A percentile compares a stretch with the other conserved stretches of the same genome.
phyloP scores from a whole-genome alignment of 768 basidiomycete species.

The Hydnomerulius pinastri region DNA sequence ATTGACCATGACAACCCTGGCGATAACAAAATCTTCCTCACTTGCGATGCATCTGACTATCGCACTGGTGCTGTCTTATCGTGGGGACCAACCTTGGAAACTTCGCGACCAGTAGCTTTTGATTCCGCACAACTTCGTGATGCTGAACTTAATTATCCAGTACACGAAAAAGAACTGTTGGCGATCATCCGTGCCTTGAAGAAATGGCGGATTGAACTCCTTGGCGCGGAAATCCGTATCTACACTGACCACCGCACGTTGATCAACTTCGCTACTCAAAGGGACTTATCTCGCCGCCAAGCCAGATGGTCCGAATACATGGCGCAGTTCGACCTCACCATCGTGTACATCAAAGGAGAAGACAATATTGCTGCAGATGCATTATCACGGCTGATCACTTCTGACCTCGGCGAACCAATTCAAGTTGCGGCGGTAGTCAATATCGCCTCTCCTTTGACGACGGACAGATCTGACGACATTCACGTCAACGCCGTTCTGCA shows the following conservation, averaged over 20 bases:
- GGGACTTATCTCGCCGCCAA: constrained; percentile 10
- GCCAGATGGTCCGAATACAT: constrained; percentile 43
- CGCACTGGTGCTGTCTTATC: constrained; percentile 1
- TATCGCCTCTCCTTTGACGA: too few species aligned
- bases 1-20: constrained; percentile 33
- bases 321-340: constrained; percentile 32
- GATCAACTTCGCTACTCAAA: constrained; percentile 1
- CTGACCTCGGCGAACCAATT: too few species aligned
- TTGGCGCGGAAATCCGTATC: constrained; percentile 2
- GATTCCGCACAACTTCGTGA: constrained; percentile 22
- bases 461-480: constrained; percentile 1
- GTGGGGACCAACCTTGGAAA: constrained; percentile 5
- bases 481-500: neutral
- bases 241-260: constrained; percentile 34
- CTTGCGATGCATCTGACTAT: constrained; percentile 7
- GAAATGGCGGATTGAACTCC: constrained; percentile 26
- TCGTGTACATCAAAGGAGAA: constrained; percentile 24
- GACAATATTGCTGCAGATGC: constrained; percentile 18
- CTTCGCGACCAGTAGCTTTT: constrained; percentile 24
- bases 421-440: too few species aligned
- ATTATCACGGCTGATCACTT: neutral
- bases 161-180: constrained; percentile 34
- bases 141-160: constrained; percentile 31
- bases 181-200: constrained; percentile 32
- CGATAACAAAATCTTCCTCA: constrained; percentile 15